Percentiles rank a stretch among this genome's conserved stretches.
Conservation (phyloP, 2,329 filamentous ascomycete genomes). For the Aspergillus alliaceus region DNA sequence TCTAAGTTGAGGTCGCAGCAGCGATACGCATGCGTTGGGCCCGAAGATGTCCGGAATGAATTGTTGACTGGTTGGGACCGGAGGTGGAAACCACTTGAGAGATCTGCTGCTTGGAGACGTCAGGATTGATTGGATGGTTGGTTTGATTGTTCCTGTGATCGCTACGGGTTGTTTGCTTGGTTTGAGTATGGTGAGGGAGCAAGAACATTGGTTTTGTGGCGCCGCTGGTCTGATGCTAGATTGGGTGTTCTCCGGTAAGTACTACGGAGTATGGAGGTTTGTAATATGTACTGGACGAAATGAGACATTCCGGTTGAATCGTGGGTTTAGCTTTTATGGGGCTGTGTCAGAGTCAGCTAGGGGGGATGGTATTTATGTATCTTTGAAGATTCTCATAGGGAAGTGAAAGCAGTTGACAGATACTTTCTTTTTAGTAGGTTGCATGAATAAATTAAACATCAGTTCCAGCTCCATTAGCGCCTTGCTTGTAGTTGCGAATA, state of each 20-base stretch:
- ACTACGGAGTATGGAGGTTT: not conserved
- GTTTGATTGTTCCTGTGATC: not conserved
- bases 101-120: constrained; percentile 31
- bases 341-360: not conserved
- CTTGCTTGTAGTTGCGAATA: constrained; percentile 23
- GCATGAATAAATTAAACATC: constrained; percentile 7
- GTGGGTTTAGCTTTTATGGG: not conserved
- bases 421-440: not conserved
- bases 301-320: not conserved
- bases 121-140: constrained; percentile 6
- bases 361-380: not conserved
- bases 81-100: constrained; percentile 34
- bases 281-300: not conserved
- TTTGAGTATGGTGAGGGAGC: not conserved
- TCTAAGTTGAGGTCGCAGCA: constrained; percentile 38
- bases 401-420: not conserved
- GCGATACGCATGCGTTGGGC: constrained; percentile 23
- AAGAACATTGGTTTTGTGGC: too few species aligned
- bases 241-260: not conserved
- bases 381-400: not conserved
- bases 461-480: constrained; percentile 29
- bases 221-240: not conserved
- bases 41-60: constrained; percentile 21
- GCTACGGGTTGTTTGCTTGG: not conserved
- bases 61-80: constrained; percentile 38